Evolutionary conservation across 2,329 filamentous ascomycete species (phyloP).

Genomic region (Chrysoporthe cubensis): DNA sequence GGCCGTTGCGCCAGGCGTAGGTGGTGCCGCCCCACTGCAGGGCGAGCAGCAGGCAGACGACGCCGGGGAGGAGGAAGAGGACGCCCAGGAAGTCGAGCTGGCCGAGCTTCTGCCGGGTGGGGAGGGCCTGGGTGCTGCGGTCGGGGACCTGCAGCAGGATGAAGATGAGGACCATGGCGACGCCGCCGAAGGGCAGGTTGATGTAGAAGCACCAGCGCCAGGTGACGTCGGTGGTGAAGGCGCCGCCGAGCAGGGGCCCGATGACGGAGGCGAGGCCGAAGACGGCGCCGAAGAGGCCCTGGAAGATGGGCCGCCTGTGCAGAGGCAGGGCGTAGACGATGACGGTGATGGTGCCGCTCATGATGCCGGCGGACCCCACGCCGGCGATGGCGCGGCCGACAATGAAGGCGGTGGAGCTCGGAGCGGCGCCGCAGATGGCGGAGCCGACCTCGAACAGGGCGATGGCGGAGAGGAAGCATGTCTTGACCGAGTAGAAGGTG

Average conservation of each 20-base stretch:
- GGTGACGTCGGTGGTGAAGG: slow-evolving; percentile 42
- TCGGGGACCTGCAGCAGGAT: slow-evolving; percentile 37
- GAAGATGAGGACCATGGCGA: slow-evolving; percentile 36
- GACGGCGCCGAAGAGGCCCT: slow-evolving; percentile 42
- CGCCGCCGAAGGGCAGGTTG: slow-evolving; percentile 43
- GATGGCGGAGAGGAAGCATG: slow-evolving; percentile 38
- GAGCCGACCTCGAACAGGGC: slow-evolving; percentile 45
- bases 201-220: slow-evolving; percentile 45
- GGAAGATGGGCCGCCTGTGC: slow-evolving; percentile 39
- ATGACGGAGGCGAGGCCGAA: slow-evolving; percentile 42
- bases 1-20: slow-evolving; percentile 39
- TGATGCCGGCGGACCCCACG: slow-evolving; percentile 44
- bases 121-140: slow-evolving; percentile 30
- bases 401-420: slow-evolving; percentile 45
- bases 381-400: slow-evolving; percentile 46
- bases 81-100: slow-evolving; percentile 39
- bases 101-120: slow-evolving; percentile 35
- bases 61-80: slow-evolving; percentile 36
- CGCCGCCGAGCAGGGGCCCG: slow-evolving; percentile 44
- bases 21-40: slow-evolving; percentile 41
- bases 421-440: slow-evolving; percentile 45
- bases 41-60: slow-evolving; percentile 40
- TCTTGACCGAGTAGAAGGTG: slow-evolving; percentile 43
- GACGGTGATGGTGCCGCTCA: slow-evolving; percentile 41
- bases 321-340: slow-evolving; percentile 42